Conservation (phyloP, 441 rosid species). For the Macaranga tanarius region DNA sequence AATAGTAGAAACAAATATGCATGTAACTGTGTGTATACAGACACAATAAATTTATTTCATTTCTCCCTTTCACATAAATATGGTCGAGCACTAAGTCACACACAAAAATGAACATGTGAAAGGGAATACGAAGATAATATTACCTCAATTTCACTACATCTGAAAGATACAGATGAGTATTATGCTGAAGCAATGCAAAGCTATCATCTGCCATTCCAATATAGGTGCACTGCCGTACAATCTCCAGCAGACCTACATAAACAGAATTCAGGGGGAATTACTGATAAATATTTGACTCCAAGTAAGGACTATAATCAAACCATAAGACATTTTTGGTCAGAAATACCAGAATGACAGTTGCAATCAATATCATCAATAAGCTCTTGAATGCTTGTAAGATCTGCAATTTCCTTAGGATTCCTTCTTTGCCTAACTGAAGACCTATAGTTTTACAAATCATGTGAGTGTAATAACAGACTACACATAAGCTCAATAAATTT, state of each 20-base stretch:
- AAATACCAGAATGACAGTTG: constrained; percentile 66
- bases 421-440: constrained; percentile 85
- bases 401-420: constrained; percentile 86
- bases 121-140: not conserved
- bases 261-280: constrained; percentile 20
- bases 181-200: constrained; percentile 85
- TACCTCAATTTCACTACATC: constrained; percentile 89
- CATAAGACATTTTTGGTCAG: constrained; percentile 12
- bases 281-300: constrained; percentile 2
- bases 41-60: not conserved
- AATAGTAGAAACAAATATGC: not conserved
- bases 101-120: not conserved
- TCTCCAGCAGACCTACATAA: constrained; percentile 70
- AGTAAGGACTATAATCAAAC: constrained; percentile 12
- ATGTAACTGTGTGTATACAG: not conserved
- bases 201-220: constrained; percentile 96
- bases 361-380: constrained; percentile 63
- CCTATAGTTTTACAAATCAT: constrained; percentile 35
- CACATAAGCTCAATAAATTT: not conserved
- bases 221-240: constrained; percentile 75
- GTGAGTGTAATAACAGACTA: not conserved
- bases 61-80: not conserved
- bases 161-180: constrained; percentile 86
- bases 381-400: constrained; percentile 91
- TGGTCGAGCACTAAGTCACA: not conserved